Conservation (phyloP, 768 basidiomycete species). For the Amanita brunnescens region DNA sequence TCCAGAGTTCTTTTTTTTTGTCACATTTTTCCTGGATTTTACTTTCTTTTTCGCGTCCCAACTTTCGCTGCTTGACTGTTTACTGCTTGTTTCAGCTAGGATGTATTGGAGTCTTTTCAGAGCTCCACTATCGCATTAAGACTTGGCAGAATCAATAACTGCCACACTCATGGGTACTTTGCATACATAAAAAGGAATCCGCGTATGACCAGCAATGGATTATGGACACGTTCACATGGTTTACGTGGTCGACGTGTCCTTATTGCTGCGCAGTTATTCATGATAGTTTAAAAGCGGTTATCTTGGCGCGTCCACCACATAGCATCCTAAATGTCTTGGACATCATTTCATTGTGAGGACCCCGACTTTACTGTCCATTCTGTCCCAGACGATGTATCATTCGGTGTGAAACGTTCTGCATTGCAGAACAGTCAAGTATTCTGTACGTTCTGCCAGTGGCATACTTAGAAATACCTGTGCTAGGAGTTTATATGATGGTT, state of each 20-base stretch:
- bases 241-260: background rate
- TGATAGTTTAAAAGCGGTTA: background rate
- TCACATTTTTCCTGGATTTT: constrained; percentile 14
- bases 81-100: constrained; percentile 18
- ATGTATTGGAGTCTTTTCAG: constrained; percentile 6
- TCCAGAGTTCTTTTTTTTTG: constrained; percentile 24
- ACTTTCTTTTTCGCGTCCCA: constrained; percentile 15
- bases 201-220: too few relatives aligned
- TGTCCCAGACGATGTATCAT: constrained; percentile 38
- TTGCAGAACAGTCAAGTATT: constrained; percentile 55
- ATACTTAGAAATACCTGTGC: constrained; percentile 1
- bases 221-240: background rate
- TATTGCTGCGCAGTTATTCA: background rate
- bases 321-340: constrained; percentile 3
- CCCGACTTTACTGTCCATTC: constrained; percentile 53
- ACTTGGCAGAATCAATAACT: background rate
- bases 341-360: constrained; percentile 33
- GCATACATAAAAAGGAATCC: background rate
- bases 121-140: background rate
- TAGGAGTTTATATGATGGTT: constrained; percentile 6
- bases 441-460: constrained; percentile 29
- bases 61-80: constrained; percentile 15
- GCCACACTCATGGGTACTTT: background rate
- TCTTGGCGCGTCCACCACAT: background rate
- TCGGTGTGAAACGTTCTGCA: constrained; percentile 39